A percentile compares a stretch with the other conserved stretches of the same genome.
phyloP scores from a whole-genome alignment of 768 basidiomycete species.

The Favolaschia claudopus region DNA sequence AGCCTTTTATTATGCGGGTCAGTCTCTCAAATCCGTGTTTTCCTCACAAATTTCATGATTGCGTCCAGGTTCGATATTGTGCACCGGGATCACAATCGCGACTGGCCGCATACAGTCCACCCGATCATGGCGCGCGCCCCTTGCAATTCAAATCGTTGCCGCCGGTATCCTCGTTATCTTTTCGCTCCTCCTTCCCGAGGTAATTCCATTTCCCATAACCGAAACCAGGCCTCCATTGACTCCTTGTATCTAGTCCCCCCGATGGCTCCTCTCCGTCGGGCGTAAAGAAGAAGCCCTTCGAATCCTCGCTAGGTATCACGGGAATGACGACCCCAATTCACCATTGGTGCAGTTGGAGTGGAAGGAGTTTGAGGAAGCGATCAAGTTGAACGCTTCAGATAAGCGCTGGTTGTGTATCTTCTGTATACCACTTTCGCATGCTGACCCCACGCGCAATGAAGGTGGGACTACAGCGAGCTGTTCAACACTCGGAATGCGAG shows the following conservation, averaged over 20 bases:
- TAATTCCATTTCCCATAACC: not conserved
- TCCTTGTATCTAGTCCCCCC: constrained; percentile 31
- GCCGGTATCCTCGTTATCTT: constrained; percentile 42
- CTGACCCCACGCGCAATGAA: not conserved
- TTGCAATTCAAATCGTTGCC: constrained; percentile 60
- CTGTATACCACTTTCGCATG: not conserved
- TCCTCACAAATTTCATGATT: no score
- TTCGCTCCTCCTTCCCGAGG: constrained; percentile 40
- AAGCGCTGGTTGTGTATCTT: constrained; percentile 45
- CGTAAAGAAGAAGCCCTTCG: constrained; percentile 41
- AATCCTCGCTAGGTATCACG: constrained; percentile 39
- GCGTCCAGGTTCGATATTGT: constrained; percentile 14
- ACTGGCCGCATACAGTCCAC: constrained; percentile 45
- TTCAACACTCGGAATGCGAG: constrained; percentile 41
- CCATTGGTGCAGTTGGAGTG: constrained; percentile 46
- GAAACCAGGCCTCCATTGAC: not conserved
- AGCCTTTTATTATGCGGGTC: constrained; percentile 58
- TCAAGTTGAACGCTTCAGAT: constrained; percentile 46
- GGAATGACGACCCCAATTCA: constrained; percentile 42
- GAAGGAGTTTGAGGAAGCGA: constrained; percentile 47
- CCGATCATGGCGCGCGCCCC: constrained; percentile 56
- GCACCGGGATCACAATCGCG: constrained; percentile 52
- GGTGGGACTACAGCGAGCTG: constrained; percentile 46
- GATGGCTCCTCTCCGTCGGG: constrained; percentile 47
- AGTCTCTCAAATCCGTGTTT: no score